Percentiles rank a stretch among this genome's conserved stretches.
phyloP scores from a whole-genome alignment of 257 asterid genomes.

The Nemophila menziesii region DNA sequence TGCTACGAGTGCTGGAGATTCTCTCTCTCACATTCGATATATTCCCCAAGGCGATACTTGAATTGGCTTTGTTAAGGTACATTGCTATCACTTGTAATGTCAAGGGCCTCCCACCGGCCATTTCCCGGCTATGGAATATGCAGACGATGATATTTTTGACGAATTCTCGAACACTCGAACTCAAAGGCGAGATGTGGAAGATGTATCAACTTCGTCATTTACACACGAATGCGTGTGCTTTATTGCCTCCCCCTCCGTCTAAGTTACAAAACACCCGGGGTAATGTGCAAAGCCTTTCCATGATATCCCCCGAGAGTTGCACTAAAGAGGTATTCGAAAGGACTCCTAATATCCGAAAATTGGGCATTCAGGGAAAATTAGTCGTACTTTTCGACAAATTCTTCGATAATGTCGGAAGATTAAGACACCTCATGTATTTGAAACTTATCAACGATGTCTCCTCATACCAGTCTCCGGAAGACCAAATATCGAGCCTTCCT shows the following conservation, averaged over 20 bases:
- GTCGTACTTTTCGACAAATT: not conserved
- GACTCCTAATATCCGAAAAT: conserved; percentile 5
- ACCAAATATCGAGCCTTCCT: not conserved
- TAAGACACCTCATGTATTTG: conserved; percentile 3
- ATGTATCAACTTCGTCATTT: conserved; percentile 17
- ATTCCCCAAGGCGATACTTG: conserved; percentile 14
- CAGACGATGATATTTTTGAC: not conserved
- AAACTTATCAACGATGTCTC: conserved; percentile 5
- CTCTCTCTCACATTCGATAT: conserved; percentile 17
- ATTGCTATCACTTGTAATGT: conserved; percentile 9
- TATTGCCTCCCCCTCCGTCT: conserved; percentile 2
- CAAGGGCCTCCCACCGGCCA: not conserved
- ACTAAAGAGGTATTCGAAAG: not conserved
- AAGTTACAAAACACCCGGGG: not conserved
- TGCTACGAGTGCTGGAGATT: conserved; percentile 19
- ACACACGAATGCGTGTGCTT: conserved; percentile 16
- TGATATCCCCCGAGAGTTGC: conserved; percentile 7
- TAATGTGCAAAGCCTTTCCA: conserved; percentile 6
- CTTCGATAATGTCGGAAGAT: not conserved
- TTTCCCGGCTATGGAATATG: not conserved
- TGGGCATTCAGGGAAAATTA: conserved; percentile 8
- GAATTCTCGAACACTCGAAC: not conserved
- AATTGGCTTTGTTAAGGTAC: conserved; percentile 17
- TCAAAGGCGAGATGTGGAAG: conserved; percentile 13
- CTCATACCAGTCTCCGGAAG: not conserved